Base-by-base conservation (phyloP, 2,329 filamentous ascomycete genomes). In the Colletotrichum agaves region DNA sequence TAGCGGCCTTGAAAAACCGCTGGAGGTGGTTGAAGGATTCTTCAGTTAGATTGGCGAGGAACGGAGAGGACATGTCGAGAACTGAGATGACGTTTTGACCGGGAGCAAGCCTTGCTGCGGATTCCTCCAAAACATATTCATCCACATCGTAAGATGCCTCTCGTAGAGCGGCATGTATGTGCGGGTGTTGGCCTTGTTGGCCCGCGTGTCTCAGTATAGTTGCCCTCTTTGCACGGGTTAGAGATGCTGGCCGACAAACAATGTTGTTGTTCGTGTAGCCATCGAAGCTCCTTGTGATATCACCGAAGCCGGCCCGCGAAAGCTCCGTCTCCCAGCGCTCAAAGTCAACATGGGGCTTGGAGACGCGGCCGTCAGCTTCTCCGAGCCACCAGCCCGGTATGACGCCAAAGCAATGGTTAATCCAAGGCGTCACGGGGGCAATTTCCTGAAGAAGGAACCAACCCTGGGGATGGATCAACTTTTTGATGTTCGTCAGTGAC, bases 361-460 rank as follows among this genome's bases (percentile, higher is more conserved):
- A 61, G 4, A 52, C 15, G 10, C 77, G 73, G 10, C 64, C 71
- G 15, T 79, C 76, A 0, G 72, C 71, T 7, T 61, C 67, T 3
- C 78, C 78, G 1, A 76, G 69, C 79, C 78, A 80, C 79, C 79
- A 81, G 5, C 73, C 75, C 0, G 74, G 66, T 8, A 77, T 67
- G 0, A 72, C 61, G 2, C 78, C 77, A 12, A 76, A 71, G 23
- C 77, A 72, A 62, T 71, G 75, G 52, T 75, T 76, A 23, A 73
- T 68, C 59, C 72, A 75, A 8, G 72, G 72, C 13, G 69, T 50
- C 4, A 65, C 10, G 0, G 72, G 69, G 37, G 61, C 62, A 2
- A 76, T 72, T 46, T 80, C 78, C 8, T 74, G 71, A 4, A 79
- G 50, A 6, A 77, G 50, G 4, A 69, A 53, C 27, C 47, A 33